Evolutionary conservation across 2,329 filamentous ascomycete species (phyloP), one percentile per base, ranked within the genome.

Genomic region (Juglanconis sp.): DNA sequence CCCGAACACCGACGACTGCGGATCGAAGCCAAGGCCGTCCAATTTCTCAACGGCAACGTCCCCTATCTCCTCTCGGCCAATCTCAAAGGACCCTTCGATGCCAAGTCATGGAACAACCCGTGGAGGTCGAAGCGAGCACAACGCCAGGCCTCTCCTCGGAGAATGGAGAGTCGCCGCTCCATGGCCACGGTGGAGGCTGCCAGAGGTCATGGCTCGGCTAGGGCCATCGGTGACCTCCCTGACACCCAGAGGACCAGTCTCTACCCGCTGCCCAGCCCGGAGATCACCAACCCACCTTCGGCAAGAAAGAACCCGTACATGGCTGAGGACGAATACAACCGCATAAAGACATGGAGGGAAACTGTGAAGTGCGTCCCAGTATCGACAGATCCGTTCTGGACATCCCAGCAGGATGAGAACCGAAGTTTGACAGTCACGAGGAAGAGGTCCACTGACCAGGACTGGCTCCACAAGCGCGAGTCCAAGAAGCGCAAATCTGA

Each of bases 31-130:
- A 81, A 87, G 11, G 88, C 84, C 1, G 73, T 78, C 36, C 77
- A 79, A 38, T 90, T 82, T 65, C 73, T 90, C 42, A 72, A 77
- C 6, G 88, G 88, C 0, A 73, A 78, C 35, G 68, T 78, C 2
- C 80, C 87, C 0, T 68, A 81, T 31, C 76, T 92, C 3, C 70
- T 87, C 3, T 88, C 88, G 11, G 82, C 88, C 6, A 72, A 74
- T 5, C 74, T 91, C 3, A 79, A 74, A 61, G 88, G 88, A 0
- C 88, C 88, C 0, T 88, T 90, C 64, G 77, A 80, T 49, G 70
- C 67, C 57, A 68, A 73, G 46, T 76, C 71, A 30, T 85, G 82
- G 82, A 66, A 69, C 36, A 83, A 84, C 63, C 82, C 82, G 13
- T 85, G 82, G 82, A 68, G 71, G 47, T 74, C 76, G 9, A 69